Conservation (phyloP, 2,329 filamentous ascomycete species). For the Cercospora brassicicola region DNA sequence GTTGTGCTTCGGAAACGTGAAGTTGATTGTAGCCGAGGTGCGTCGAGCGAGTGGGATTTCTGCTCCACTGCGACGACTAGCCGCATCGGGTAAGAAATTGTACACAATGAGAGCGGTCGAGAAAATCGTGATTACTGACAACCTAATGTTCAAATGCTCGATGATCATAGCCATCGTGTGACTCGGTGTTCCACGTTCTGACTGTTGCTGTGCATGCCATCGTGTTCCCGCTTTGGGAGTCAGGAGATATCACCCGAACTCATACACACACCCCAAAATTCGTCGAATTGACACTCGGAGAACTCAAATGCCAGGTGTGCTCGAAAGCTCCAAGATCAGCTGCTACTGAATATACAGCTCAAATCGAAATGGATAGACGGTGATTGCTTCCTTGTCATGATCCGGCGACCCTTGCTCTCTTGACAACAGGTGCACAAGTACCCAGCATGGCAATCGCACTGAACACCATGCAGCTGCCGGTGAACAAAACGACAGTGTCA, state of each 20-base stretch:
- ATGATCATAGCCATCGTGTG: too few species aligned
- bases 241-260: too few species aligned
- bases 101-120: neutral
- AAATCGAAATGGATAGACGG: fast-evolving
- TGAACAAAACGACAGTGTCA: conserved; percentile 27
- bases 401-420: neutral
- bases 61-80: neutral
- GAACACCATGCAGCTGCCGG: conserved; percentile 25
- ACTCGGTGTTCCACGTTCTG: too few species aligned
- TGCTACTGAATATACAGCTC: neutral
- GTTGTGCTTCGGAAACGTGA: conserved; percentile 25
- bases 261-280: too few species aligned
- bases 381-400: too few species aligned
- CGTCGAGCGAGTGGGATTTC: neutral
- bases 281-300: neutral
- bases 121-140: too few species aligned
- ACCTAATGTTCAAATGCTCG: too few species aligned
- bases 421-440: neutral
- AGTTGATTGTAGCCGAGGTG: neutral
- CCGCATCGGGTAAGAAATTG: neutral
- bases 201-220: too few species aligned
- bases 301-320: neutral
- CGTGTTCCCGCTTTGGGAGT: too few species aligned
- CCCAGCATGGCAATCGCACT: conserved; percentile 18
- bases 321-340: neutral